Conservation (phyloP, 2,329 filamentous ascomycete species). For the Lecanicillium sp. region DNA sequence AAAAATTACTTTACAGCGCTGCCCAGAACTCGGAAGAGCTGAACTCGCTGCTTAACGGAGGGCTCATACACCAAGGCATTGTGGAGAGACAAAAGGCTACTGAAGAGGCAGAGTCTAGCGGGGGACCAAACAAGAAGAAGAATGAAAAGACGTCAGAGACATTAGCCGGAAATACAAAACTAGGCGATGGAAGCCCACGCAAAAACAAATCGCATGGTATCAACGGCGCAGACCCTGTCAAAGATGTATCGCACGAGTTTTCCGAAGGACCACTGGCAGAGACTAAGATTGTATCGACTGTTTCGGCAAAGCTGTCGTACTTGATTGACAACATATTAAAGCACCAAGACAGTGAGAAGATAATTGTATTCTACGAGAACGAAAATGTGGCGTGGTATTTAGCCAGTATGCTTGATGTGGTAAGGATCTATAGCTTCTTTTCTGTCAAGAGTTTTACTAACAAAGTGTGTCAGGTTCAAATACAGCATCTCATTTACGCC, state of each 20-base stretch:
- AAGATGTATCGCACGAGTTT: constrained; percentile 14
- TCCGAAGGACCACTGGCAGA: constrained; percentile 41
- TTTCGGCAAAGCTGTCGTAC: constrained; percentile 82
- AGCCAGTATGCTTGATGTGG: constrained; percentile 70
- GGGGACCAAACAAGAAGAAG: constrained; percentile 9
- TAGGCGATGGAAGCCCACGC: constrained; percentile 27
- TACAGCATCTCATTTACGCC: constrained; percentile 59
- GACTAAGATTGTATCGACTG: constrained; percentile 65
- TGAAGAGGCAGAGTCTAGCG: constrained; percentile 7
- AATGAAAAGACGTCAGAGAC: constrained; percentile 14
- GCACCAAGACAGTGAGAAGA: constrained; percentile 68
- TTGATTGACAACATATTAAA: constrained; percentile 63
- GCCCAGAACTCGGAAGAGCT: constrained; percentile 34
- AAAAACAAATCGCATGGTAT: constrained; percentile 24
- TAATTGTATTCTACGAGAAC: constrained; percentile 86
- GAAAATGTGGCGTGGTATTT: constrained; percentile 83
- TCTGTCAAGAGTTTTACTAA: no score
- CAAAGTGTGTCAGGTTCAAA: constrained; percentile 40
- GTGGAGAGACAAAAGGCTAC: constrained; percentile 26
- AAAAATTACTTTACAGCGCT: constrained; percentile 41
- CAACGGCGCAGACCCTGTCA: constrained; percentile 14
- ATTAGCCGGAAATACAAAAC: constrained; percentile 34
- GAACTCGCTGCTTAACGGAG: constrained; percentile 38
- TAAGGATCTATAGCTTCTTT: constrained; percentile 21
- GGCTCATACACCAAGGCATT: constrained; percentile 31